A percentile compares a stretch with the other conserved stretches of the same genome.
Evolutionary conservation across 1,284 basidiomycete genomes (phyloP).

Genomic region (Cryptococcus maquisensis): DNA sequence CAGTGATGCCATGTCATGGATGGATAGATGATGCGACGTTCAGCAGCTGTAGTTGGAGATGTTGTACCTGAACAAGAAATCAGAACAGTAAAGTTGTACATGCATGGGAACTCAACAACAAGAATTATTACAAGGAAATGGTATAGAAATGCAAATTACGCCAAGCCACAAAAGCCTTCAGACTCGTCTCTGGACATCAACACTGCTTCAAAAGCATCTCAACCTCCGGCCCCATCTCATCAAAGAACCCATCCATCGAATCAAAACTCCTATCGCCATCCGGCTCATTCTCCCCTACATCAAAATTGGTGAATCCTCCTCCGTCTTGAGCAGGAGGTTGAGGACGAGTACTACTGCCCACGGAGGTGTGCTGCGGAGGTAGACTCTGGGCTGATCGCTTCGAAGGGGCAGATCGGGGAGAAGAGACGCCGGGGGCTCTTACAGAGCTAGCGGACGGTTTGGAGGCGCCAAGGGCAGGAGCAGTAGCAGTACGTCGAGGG

Average conservation of each 20-base stretch:
- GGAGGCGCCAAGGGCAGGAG: too few relatives aligned
- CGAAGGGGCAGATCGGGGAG: background rate
- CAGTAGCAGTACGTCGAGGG: conserved; percentile 5
- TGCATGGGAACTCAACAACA: background rate
- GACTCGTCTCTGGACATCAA: background rate
- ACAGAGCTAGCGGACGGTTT: too few relatives aligned
- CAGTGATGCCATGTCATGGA: conserved; percentile 41
- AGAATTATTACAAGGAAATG: background rate
- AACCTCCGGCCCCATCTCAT: conserved; percentile 27
- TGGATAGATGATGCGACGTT: conserved; percentile 20
- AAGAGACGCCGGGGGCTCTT: background rate
- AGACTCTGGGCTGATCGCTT: background rate
- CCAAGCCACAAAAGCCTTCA: background rate
- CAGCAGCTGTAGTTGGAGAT: too few relatives aligned
- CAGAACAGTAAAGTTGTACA: background rate
- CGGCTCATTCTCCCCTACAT: conserved; percentile 19
- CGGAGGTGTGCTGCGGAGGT: background rate
- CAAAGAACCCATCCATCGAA: conserved; percentile 31
- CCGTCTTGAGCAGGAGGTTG: too few relatives aligned
- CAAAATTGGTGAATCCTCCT: conserved; percentile 10
- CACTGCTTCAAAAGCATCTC: conserved; percentile 19
- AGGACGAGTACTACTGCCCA: background rate
- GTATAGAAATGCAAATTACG: background rate
- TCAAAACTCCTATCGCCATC: conserved; percentile 31
- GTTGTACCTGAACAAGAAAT: background rate